Conservation (phyloP, 202 grass and related monocot genomes). For the Musa balbisiana region DNA sequence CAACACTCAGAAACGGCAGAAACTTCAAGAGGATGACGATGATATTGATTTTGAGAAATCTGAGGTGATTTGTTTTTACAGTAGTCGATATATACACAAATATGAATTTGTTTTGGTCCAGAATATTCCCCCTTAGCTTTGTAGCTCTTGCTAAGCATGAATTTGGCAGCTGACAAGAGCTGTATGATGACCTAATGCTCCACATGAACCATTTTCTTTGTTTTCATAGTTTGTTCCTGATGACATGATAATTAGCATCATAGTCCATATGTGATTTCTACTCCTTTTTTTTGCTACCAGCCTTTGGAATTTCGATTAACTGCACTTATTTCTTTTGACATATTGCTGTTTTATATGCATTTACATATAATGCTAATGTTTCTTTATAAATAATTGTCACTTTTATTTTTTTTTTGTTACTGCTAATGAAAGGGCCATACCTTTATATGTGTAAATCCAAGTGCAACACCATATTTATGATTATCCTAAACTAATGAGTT, state of each 20-base stretch:
- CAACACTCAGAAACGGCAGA: constrained; percentile 67
- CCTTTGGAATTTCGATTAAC: too few species aligned
- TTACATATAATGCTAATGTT: too few species aligned
- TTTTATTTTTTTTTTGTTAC: too few species aligned
- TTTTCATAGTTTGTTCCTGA: neutral
- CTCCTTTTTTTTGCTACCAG: too few species aligned
- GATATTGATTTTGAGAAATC: constrained; percentile 15
- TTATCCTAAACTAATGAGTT: too few species aligned
- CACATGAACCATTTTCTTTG: neutral
- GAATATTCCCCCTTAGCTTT: neutral
- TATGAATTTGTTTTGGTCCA: neutral
- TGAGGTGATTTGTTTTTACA: neutral
- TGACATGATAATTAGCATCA: neutral
- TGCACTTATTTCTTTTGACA: too few species aligned
- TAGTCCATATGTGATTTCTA: neutral
- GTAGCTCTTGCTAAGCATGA: neutral
- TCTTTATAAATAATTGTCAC: too few species aligned
- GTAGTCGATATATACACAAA: neutral
- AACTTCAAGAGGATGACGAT: constrained; percentile 49
- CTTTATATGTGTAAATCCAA: too few species aligned
- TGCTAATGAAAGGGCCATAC: too few species aligned
- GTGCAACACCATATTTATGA: too few species aligned
- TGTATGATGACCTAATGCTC: neutral
- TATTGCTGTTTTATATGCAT: too few species aligned
- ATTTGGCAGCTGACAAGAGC: neutral